Conservation (phyloP, 2,329 filamentous ascomycete species). For the Colletotrichum liaoningense region DNA sequence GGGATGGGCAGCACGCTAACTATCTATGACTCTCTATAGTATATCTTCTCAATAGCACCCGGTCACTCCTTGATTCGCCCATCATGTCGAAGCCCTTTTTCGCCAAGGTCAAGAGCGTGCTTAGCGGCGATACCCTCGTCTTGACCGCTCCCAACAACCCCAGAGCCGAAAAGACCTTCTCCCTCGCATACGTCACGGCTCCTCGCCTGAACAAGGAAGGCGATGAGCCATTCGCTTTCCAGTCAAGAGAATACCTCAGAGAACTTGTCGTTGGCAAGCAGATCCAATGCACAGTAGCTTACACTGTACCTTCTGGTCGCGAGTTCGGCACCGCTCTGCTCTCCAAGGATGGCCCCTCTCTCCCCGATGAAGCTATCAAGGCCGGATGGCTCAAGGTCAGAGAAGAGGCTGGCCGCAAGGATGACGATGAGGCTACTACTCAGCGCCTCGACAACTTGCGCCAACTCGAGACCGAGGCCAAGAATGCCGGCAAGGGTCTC, state of each 20-base stretch:
- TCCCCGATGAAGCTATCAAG: constrained; percentile 87
- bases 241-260: constrained; percentile 93
- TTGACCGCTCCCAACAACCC: constrained; percentile 85
- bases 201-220: constrained; percentile 89
- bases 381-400: constrained; percentile 94
- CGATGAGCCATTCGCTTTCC: constrained; percentile 92
- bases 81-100: constrained; percentile 66
- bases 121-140: constrained; percentile 93
- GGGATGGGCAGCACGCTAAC: constrained; percentile 5
- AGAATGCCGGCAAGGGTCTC: constrained; percentile 81
- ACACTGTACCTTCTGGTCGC: constrained; percentile 86
- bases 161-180: constrained; percentile 85
- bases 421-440: constrained; percentile 82
- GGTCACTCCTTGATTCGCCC: constrained; percentile 35
- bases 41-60: background rate
- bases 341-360: constrained; percentile 76
- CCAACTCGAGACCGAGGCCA: constrained; percentile 81
- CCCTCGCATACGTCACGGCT: constrained; percentile 91
- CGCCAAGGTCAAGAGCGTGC: constrained; percentile 89
- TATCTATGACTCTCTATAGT: background rate
- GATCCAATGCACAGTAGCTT: constrained; percentile 85
- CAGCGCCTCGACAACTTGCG: constrained; percentile 82
- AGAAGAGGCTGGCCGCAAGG: constrained; percentile 92
- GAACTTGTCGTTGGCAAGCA: constrained; percentile 86
- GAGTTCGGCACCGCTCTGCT: constrained; percentile 88